A percentile compares a stretch with the other conserved stretches of the same genome.
These are phyloP conservation scores for Gossypium mustelinum DNA, from an alignment of 345 rosid genomes.

Conservation along the genomic window DNA sequence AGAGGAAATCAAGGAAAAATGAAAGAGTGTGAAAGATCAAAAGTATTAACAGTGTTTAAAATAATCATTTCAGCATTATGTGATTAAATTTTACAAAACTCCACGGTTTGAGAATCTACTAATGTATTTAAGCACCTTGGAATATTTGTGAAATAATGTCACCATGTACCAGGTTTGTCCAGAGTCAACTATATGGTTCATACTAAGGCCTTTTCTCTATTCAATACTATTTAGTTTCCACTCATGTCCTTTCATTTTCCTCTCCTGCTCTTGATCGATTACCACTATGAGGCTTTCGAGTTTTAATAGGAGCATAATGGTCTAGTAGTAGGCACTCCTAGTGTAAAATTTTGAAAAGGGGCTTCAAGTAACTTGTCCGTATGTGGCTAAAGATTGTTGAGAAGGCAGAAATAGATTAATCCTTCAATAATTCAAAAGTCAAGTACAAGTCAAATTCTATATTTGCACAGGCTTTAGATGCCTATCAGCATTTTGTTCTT, in stretches of 20 bases:
- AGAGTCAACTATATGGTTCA: neutral
- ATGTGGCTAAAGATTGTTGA: neutral
- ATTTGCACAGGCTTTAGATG: neutral
- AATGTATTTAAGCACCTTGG: neutral
- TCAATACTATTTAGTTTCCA: neutral
- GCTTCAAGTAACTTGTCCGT: neutral
- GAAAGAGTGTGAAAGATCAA: neutral
- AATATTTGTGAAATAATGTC: neutral
- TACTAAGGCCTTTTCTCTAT: neutral
- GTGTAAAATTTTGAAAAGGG: neutral
- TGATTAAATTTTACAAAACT: neutral
- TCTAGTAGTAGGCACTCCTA: neutral
- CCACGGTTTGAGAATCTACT: neutral
- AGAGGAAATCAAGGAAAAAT: conserved; percentile 11
- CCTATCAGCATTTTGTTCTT: neutral
- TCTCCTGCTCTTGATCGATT: neutral
- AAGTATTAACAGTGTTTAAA: neutral
- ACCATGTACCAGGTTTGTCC: conserved; percentile 1
- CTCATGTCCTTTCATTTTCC: neutral
- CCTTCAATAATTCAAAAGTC: neutral
- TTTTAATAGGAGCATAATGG: neutral
- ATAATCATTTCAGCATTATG: neutral
- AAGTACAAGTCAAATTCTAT: neutral
- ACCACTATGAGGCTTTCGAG: neutral
- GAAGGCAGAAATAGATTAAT: neutral